Conservation (phyloP, 2,329 filamentous ascomycete species). For the Talaromyces sp. region DNA sequence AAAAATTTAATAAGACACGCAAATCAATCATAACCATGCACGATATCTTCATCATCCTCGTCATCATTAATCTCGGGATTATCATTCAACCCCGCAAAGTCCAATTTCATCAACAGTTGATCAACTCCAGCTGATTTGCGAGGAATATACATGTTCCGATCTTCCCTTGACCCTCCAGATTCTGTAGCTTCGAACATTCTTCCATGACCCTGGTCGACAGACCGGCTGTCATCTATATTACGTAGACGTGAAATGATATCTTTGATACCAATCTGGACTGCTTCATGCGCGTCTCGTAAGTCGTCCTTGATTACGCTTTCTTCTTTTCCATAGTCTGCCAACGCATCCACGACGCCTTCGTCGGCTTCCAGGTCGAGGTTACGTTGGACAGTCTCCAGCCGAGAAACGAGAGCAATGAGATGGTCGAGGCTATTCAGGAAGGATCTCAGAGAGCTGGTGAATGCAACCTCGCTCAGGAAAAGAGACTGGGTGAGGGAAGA, state of each 20-base stretch:
- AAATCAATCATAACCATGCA: conserved; percentile 11
- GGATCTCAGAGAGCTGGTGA: conserved; percentile 38
- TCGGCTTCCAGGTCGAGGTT: conserved; percentile 78
- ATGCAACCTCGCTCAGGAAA: conserved; percentile 41
- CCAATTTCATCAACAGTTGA: conserved; percentile 84
- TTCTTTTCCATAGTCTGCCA: conserved; percentile 68
- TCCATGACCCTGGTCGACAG: conserved; percentile 32
- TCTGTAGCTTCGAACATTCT: conserved; percentile 31
- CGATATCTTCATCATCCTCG: not conserved
- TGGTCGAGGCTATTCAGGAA: conserved; percentile 64
- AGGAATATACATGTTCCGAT: conserved; percentile 58
- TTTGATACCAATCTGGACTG: conserved; percentile 66
- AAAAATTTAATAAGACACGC: not conserved
- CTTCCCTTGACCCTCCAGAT: conserved; percentile 23
- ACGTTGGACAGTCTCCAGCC: conserved; percentile 72
- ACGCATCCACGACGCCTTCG: conserved; percentile 74
- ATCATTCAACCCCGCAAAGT: conserved; percentile 48
- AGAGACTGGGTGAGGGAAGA: conserved; percentile 55
- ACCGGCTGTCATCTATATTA: conserved; percentile 58
- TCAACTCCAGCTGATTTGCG: conserved; percentile 76
- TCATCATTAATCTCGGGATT: conserved; percentile 4
- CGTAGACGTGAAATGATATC: conserved; percentile 55
- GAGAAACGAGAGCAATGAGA: conserved; percentile 71
- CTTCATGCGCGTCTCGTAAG: conserved; percentile 60
- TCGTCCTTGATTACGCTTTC: conserved; percentile 65